Conservation (phyloP, 345 rosid species). For the Salix purpurea region DNA sequence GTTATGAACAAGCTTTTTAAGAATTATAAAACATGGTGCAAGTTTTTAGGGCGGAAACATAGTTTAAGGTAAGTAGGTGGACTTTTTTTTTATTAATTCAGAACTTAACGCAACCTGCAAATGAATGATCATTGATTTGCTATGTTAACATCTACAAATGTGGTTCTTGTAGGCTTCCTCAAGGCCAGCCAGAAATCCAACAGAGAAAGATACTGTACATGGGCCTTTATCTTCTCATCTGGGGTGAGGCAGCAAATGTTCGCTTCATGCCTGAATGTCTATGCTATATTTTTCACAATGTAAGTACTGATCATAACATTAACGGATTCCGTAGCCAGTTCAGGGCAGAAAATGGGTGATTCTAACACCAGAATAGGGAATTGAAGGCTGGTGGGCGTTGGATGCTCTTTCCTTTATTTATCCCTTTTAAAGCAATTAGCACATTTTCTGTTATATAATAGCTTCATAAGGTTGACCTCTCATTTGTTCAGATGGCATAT, state of each 20-base stretch:
- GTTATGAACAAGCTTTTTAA: constrained; percentile 82
- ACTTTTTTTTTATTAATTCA: neutral
- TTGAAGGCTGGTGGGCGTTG: no score
- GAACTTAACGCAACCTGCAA: constrained; percentile 1
- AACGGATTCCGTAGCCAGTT: constrained; percentile 6
- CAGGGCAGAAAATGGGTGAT: no score
- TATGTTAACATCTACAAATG: neutral
- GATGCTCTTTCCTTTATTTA: no score
- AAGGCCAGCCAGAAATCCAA: constrained; percentile 77
- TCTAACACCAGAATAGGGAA: no score
- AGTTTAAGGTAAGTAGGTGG: constrained; percentile 62
- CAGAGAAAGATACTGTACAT: constrained; percentile 88
- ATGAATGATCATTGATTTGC: neutral
- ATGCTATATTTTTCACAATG: constrained; percentile 93
- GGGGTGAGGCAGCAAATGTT: constrained; percentile 98
- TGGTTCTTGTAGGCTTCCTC: constrained; percentile 69
- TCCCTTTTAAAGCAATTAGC: neutral
- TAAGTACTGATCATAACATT: constrained; percentile 33
- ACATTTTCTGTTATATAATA: neutral
- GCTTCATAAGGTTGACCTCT: neutral
- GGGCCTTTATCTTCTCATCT: constrained; percentile 90
- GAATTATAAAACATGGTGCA: constrained; percentile 94
- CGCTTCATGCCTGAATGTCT: constrained; percentile 95
- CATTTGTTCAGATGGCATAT: constrained; percentile 80
- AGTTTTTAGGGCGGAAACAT: constrained; percentile 86